phyloP scores from a whole-genome alignment of 164 flowering plant genomes.

The Aristolochia fimbriata region DNA sequence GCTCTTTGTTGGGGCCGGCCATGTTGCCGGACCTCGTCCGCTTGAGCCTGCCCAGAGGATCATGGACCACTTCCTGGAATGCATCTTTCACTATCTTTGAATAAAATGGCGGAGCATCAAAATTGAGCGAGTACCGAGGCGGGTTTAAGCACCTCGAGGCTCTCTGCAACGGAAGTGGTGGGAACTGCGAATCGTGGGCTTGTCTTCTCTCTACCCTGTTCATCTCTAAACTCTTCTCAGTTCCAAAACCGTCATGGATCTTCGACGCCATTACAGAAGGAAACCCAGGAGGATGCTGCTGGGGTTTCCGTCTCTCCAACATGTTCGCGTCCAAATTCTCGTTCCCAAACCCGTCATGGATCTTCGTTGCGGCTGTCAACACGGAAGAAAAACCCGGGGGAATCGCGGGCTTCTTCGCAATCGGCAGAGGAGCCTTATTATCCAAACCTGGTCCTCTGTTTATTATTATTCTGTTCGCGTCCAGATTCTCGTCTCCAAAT shows the following conservation, averaged over 20 bases:
- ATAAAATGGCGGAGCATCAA: constrained; percentile 67
- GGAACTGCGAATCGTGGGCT: not conserved
- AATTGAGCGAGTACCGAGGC: constrained; percentile 37
- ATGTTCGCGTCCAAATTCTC: constrained; percentile 41
- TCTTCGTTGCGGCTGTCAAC: constrained; percentile 5
- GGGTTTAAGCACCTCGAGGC: not conserved
- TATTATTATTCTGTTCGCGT: constrained; percentile 18
- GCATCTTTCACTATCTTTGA: constrained; percentile 28
- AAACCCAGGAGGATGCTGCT: constrained; percentile 4
- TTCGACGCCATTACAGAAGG: constrained; percentile 2
- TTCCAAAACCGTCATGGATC: constrained; percentile 31
- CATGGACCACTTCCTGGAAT: constrained; percentile 19
- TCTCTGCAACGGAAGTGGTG: constrained; percentile 1
- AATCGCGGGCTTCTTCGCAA: constrained; percentile 15
- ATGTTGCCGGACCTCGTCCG: constrained; percentile 60
- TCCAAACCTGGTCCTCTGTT: constrained; percentile 3
- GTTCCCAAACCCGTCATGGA: constrained; percentile 38
- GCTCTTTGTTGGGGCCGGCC: constrained; percentile 9
- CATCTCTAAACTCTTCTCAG: constrained; percentile 40
- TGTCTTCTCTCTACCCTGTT: constrained; percentile 12
- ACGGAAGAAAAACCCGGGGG: not conserved
- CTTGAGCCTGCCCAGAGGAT: constrained; percentile 38
- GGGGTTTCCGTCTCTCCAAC: constrained; percentile 1
- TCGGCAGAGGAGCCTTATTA: constrained; percentile 7
- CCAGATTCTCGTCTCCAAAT: constrained; percentile 50